These are phyloP conservation scores for Elsinoe ampelina DNA, from an alignment of 2,329 filamentous ascomycete species.

Conservation along the genomic window DNA sequence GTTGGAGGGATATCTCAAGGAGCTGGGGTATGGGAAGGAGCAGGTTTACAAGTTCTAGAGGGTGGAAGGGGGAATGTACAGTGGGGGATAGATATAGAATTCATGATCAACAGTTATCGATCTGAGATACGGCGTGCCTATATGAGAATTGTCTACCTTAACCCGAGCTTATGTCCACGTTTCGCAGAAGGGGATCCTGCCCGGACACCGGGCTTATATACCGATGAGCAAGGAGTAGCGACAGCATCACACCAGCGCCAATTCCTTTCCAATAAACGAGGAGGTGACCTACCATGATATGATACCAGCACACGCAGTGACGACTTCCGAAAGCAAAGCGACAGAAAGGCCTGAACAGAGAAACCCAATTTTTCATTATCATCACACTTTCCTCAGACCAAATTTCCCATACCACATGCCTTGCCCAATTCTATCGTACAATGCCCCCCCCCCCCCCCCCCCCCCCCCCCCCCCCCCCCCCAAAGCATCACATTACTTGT, in stretches of 20 bases:
- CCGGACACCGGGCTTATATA: too few species aligned
- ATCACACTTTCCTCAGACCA: background rate
- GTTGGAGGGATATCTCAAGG: conserved; percentile 68
- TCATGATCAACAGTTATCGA: background rate
- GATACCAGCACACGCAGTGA: too few species aligned
- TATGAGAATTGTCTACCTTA: too few species aligned
- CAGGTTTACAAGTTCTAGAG: conserved; percentile 91
- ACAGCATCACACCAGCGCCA: too few species aligned
- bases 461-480: too few species aligned
- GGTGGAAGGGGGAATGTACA: background rate
- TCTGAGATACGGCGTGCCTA: too few species aligned
- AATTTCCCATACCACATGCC: background rate
- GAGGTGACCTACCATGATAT: too few species aligned
- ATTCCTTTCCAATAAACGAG: too few species aligned
- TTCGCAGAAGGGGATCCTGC: background rate
- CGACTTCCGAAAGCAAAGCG: too few species aligned
- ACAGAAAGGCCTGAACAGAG: background rate
- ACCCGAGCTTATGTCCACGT: background rate
- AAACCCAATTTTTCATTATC: background rate
- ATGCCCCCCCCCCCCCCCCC: too few species aligned
- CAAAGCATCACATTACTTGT: too few species aligned
- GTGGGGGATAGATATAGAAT: background rate
- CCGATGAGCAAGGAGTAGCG: too few species aligned
- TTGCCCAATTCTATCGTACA: background rate
- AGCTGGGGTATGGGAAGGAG: conserved; percentile 74